Conservation (phyloP, 768 basidiomycete genomes). For the Boletus rex-veris region DNA sequence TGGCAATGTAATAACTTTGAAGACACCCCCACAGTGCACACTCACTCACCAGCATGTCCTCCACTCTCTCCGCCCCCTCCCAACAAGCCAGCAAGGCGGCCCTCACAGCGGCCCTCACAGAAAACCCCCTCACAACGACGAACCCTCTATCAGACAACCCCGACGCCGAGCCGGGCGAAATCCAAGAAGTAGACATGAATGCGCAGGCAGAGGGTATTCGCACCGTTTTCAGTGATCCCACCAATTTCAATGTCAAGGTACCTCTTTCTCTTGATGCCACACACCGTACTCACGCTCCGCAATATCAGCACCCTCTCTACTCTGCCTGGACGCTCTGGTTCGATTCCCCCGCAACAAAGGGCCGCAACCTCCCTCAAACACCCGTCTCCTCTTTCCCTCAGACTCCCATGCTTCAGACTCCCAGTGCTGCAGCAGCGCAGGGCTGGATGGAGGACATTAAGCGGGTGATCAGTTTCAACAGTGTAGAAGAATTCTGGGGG, state of each 20-base stretch:
- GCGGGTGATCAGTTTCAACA: slow-evolving; percentile 91
- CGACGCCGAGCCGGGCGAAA: slow-evolving; percentile 72
- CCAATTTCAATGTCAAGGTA: slow-evolving; percentile 96
- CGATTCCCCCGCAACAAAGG: slow-evolving; percentile 90
- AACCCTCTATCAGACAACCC: slow-evolving; percentile 30
- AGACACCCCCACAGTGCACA: not conserved
- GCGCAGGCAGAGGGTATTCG: slow-evolving; percentile 78
- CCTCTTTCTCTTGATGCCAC: slow-evolving; percentile 5
- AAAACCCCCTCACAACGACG: slow-evolving; percentile 37
- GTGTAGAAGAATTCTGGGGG: slow-evolving; percentile 99
- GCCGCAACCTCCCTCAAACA: slow-evolving; percentile 83
- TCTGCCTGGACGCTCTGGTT: slow-evolving; percentile 98
- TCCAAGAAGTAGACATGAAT: slow-evolving; percentile 84
- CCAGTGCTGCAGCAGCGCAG: slow-evolving; percentile 67
- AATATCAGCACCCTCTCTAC: slow-evolving; percentile 80
- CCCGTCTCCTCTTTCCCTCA: slow-evolving; percentile 74
- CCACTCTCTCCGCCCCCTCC: slow-evolving; percentile 55
- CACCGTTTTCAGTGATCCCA: slow-evolving; percentile 91
- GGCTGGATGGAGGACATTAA: slow-evolving; percentile 99
- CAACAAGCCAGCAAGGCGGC: slow-evolving; percentile 80
- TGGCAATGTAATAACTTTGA: not conserved
- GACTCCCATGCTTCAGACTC: slow-evolving; percentile 71
- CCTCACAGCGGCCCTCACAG: slow-evolving; percentile 67
- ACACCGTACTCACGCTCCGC: not conserved
- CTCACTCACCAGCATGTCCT: slow-evolving; percentile 15